Evolutionary conservation across 805 yeast species (phyloP).

Genomic region (Phaffomyces opuntiae): DNA sequence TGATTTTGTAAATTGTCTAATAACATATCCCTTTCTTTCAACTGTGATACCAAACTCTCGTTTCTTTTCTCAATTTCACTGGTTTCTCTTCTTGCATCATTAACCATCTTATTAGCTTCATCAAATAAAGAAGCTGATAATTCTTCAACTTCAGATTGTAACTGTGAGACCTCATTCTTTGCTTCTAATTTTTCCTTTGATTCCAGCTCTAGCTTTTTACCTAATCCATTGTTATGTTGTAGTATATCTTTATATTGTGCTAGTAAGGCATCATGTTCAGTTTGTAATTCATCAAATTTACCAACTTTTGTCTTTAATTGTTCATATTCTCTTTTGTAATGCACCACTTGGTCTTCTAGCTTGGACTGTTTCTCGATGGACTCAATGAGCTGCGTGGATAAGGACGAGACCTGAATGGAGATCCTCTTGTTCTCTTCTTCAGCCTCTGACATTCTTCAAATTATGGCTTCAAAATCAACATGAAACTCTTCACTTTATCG

Average conservation of each 20-base stretch:
- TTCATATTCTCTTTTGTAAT: constrained; percentile 31
- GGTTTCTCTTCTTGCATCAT: constrained; percentile 65
- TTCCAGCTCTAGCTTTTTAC: constrained; percentile 24
- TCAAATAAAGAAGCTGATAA: constrained; percentile 68
- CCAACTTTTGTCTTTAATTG: constrained; percentile 20
- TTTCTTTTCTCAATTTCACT: constrained; percentile 55
- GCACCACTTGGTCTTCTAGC: constrained; percentile 42
- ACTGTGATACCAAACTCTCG: constrained; percentile 41
- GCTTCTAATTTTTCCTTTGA: constrained; percentile 38
- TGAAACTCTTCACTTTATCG: background rate
- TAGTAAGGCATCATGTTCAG: constrained; percentile 25
- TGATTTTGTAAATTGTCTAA: constrained; percentile 62
- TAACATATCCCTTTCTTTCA: constrained; percentile 63
- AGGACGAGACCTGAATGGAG: constrained; percentile 45
- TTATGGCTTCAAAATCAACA: background rate
- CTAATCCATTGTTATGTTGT: constrained; percentile 27
- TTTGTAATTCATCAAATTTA: constrained; percentile 17
- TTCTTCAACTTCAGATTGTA: constrained; percentile 74
- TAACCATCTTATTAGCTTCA: constrained; percentile 83
- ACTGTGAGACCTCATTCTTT: constrained; percentile 49
- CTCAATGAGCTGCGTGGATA: constrained; percentile 55
- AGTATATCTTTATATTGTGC: constrained; percentile 28
- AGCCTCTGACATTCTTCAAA: constrained; percentile 13
- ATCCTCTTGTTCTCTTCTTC: constrained; percentile 39
- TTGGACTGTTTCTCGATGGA: constrained; percentile 51